Conservation (phyloP, 2,329 filamentous ascomycete species). For the Ascochyta koolunga region DNA sequence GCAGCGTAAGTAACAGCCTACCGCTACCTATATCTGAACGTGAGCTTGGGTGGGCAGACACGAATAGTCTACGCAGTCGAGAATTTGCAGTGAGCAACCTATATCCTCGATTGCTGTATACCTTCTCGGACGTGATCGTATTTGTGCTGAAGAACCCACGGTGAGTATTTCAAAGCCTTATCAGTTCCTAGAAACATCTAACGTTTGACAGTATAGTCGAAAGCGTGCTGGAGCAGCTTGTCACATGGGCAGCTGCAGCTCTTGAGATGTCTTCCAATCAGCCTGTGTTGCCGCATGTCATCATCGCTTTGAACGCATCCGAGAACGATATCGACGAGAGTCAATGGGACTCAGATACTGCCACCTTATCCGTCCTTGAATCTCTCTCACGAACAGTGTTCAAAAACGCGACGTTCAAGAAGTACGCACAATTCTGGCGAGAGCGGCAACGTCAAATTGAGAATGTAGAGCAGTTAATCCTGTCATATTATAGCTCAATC, state of each 20-base stretch:
- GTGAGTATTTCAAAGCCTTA: constrained; percentile 17
- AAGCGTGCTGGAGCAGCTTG: constrained; percentile 10
- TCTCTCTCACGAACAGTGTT: constrained; percentile 53
- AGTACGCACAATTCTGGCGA: constrained; percentile 44
- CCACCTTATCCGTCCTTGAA: constrained; percentile 35
- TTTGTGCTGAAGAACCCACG: constrained; percentile 51
- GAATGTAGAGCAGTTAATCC: constrained; percentile 16
- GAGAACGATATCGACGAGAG: too few relatives aligned
- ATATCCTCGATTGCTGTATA: constrained; percentile 52
- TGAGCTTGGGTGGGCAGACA: constrained; percentile 20
- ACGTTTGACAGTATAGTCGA: constrained; percentile 4
- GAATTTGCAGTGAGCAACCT: constrained; percentile 48
- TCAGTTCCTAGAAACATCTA: not conserved
- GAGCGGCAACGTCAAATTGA: constrained; percentile 50
- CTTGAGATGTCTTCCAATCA: constrained; percentile 53
- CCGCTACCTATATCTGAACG: constrained; percentile 45
- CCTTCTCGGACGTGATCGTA: constrained; percentile 53
- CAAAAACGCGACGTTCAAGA: constrained; percentile 52
- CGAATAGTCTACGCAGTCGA: constrained; percentile 19
- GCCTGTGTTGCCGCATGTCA: constrained; percentile 57
- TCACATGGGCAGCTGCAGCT: constrained; percentile 17
- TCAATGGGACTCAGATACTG: too few relatives aligned
- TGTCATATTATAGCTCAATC: too few relatives aligned
- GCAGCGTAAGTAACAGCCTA: too few relatives aligned
- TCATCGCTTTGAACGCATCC: too few relatives aligned